A percentile compares a stretch with the other conserved stretches of the same genome.
phyloP scores from a whole-genome alignment of 306 rosid genomes.

The Canavalia ensiformis region DNA sequence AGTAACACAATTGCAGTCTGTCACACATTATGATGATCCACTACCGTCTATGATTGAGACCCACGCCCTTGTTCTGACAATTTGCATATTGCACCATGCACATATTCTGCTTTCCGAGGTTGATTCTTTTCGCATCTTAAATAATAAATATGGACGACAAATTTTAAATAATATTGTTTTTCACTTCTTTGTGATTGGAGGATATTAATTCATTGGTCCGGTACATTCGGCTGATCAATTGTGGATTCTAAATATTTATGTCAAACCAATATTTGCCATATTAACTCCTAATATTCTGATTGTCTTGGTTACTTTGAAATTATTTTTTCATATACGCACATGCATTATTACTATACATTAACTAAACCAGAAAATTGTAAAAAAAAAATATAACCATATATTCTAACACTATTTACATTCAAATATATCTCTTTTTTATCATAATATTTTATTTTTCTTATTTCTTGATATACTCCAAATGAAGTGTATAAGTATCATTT shows the following conservation, averaged over 20 bases:
- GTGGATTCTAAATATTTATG: not conserved
- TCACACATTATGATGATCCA: constrained; percentile 8
- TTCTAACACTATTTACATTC: no score
- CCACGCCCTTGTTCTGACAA: constrained; percentile 43
- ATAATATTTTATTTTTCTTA: no score
- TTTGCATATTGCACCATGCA: constrained; percentile 31
- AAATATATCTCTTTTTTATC: no score
- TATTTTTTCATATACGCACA: not conserved
- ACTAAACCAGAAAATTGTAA: no score
- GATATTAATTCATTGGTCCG: not conserved
- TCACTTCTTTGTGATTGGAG: not conserved
- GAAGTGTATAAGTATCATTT: no score
- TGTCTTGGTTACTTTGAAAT: not conserved
- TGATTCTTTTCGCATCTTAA: constrained; percentile 29
- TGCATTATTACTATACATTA: no score
- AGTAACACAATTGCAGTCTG: constrained; percentile 20
- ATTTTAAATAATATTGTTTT: not conserved
- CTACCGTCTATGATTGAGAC: not conserved
- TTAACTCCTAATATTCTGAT: constrained; percentile 1
- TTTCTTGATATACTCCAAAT: no score
- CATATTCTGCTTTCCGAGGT: constrained; percentile 21
- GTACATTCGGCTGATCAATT: no score
- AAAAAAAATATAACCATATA: no score
- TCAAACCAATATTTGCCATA: not conserved
- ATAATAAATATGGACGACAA: not conserved